A percentile compares a stretch with the other conserved stretches of the same genome.
phyloP scores from a whole-genome alignment of 306 rosid genomes.

The Prunus dulcis region DNA sequence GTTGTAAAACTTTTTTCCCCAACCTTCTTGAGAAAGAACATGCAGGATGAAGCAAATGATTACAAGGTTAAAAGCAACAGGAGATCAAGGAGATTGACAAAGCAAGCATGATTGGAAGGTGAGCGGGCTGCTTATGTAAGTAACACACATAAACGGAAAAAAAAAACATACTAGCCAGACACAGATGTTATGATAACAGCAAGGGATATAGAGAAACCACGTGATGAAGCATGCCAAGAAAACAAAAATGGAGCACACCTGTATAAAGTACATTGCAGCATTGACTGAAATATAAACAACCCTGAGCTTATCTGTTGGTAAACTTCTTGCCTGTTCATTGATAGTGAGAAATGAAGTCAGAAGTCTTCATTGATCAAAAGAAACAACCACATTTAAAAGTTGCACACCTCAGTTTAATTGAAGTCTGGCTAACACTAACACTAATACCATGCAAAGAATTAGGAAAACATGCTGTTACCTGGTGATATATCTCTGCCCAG shows the following conservation, averaged over 20 bases:
- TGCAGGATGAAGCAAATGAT: not conserved
- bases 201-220: not conserved
- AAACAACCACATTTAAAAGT: not conserved
- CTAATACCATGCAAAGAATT: not conserved
- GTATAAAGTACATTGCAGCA: conserved; percentile 61
- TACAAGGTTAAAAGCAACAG: not conserved
- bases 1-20: not conserved
- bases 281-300: conserved; percentile 65
- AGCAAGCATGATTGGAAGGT: conserved; percentile 3
- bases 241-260: conserved; percentile 39
- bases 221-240: conserved; percentile 4
- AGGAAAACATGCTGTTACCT: conserved; percentile 49
- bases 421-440: not conserved
- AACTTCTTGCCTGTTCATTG: conserved; percentile 77
- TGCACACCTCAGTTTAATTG: not conserved
- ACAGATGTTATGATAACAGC: not conserved
- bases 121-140: conserved; percentile 5
- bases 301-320: conserved; percentile 82
- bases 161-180: not conserved
- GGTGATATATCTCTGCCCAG: conserved; percentile 98
- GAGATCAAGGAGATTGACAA: conserved; percentile 9
- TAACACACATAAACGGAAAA: not conserved
- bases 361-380: not conserved
- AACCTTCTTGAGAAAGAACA: not conserved
- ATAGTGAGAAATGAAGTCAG: not conserved